These are phyloP conservation scores for Volvox carteri DNA, from an alignment of 163 green algal species.

Conservation along the genomic window DNA sequence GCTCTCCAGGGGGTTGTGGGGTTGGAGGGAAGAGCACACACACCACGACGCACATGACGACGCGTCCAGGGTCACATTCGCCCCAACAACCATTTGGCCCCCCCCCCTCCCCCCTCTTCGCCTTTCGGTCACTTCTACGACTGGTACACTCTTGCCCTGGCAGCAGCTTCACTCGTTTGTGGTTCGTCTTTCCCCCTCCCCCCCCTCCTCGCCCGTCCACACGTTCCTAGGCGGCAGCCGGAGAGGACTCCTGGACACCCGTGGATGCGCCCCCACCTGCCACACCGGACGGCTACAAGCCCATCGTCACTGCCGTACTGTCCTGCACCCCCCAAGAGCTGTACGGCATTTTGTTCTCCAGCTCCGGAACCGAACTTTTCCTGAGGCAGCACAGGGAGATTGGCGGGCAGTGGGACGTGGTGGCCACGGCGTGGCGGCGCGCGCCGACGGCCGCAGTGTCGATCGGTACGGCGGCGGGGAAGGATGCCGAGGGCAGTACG, in stretches of 20 bases:
- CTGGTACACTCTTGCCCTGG: no score
- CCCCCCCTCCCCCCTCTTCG: no score
- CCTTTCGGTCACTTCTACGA: no score
- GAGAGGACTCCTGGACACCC: slow-evolving; percentile 33
- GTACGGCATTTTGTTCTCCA: slow-evolving; percentile 41
- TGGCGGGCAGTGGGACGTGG: slow-evolving; percentile 37
- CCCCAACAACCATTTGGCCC: no score
- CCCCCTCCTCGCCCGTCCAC: no score
- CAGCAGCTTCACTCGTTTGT: no score
- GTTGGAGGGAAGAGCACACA: no score
- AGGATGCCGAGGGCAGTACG: not conserved
- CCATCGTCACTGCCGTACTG: slow-evolving; percentile 18
- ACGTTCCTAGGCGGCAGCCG: no score
- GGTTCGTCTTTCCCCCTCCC: no score
- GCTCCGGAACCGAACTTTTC: slow-evolving; percentile 2
- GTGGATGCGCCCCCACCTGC: slow-evolving; percentile 10
- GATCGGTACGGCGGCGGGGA: not conserved
- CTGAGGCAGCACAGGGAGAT: slow-evolving; percentile 37
- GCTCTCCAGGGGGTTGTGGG: no score
- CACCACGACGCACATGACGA: no score
- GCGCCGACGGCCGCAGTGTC: not conserved
- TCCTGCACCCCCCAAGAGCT: slow-evolving; percentile 47
- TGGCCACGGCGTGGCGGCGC: not conserved
- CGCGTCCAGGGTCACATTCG: no score
- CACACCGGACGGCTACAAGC: slow-evolving; percentile 30